These are phyloP conservation scores for Anisodus acutangulus DNA, from an alignment of 257 asterid genomes.

Conservation along the genomic window DNA sequence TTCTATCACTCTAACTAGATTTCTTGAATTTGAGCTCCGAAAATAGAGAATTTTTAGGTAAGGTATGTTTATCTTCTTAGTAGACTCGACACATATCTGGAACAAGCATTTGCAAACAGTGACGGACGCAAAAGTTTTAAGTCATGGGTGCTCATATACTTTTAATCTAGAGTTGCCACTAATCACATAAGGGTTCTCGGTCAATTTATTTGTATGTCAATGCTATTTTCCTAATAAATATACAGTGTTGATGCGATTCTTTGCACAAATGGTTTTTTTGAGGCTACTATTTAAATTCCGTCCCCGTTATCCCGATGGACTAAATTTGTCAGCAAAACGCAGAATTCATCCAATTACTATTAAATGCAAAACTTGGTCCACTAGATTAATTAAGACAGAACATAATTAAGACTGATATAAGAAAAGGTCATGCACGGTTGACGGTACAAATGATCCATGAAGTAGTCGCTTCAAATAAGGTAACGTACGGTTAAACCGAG, in stretches of 20 bases:
- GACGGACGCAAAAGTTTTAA: no score
- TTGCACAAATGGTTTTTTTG: not conserved
- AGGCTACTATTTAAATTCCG: not conserved
- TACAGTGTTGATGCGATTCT: not conserved
- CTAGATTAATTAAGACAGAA: not conserved
- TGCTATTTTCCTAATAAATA: not conserved
- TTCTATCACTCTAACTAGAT: not conserved
- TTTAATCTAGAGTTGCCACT: not conserved
- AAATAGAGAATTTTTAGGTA: fast-evolving
- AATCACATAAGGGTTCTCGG: not conserved
- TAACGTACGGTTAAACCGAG: not conserved
- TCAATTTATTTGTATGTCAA: not conserved
- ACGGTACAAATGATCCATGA: not conserved
- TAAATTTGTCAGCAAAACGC: not conserved
- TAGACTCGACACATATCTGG: not conserved
- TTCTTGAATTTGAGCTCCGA: not conserved
- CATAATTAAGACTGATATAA: no score
- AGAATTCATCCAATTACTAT: not conserved
- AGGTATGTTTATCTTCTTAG: no score
- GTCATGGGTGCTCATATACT: no score
- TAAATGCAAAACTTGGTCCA: not conserved
- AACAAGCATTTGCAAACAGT: no score
- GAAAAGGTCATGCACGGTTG: no score
- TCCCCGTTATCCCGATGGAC: not conserved
- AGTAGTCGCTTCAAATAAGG: not conserved